Evolutionary conservation across 2,329 filamentous ascomycete species (phyloP), one percentile per base, ranked within the genome.

Genomic region (Arthrobotrys megalospora): DNA sequence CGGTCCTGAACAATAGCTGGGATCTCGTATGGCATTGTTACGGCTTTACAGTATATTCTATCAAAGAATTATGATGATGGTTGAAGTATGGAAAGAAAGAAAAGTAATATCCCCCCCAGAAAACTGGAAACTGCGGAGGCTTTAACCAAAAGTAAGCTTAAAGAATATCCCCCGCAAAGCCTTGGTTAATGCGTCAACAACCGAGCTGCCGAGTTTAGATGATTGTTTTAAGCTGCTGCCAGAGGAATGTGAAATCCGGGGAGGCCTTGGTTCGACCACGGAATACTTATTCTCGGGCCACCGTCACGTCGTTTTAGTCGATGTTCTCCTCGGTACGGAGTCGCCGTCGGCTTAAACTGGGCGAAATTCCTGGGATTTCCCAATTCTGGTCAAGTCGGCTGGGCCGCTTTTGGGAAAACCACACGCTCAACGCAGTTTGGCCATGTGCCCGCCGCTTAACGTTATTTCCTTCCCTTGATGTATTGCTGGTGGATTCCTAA

Each of bases 1-100:
- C 80, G 80, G 76, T 82, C 78, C 32, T 76, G 80, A 32, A 82
- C 81, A 45, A 82, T 76, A 32, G 81, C 58, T 28, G 81, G 81
- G 66, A 82, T 80, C 68, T 80, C 60, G 69, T 58, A 79, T 41
- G 66, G 60, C 68, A 70, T 68, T 69, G 72, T 19, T 55, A 69
- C 58, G 41, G 55, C 50, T 50, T 68, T 58, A 55, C 34, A 38
- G 12, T 65, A 34, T 12, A 52, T 14, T n/a, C 36, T 62, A 62
- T 19, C 11, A 43, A 41, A 21, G 36, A 12, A 38, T 21, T 38
- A 53, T 24, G 5, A 43, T 28, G 32, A 47, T 41, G 38, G 8
- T 63, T 3, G 21, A 14, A 38, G 34, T 32, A 41, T n/a, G 24
- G 14, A 58, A 52, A 52, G 34, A 34, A 24, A 21, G 10, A 16